Evolutionary conservation across 2,329 filamentous ascomycete genomes (phyloP).

Genomic region (Arthrobotrys iridis): DNA sequence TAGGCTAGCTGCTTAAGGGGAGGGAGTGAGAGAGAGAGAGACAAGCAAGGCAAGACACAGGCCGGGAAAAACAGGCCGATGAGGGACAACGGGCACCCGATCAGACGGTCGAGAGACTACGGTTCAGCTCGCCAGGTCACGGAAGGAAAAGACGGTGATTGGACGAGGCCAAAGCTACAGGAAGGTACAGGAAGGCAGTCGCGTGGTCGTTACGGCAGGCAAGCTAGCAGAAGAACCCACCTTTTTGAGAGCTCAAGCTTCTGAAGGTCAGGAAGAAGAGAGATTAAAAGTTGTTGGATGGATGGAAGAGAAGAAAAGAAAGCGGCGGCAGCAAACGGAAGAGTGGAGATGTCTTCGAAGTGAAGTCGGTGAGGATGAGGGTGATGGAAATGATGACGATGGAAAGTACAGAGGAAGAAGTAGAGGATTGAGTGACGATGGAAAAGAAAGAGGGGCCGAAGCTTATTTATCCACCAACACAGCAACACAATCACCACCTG

Average conservation of each 20-base stretch:
- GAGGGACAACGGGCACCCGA: not conserved
- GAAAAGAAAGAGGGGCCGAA: slow-evolving; percentile 28
- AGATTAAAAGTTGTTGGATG: slow-evolving; percentile 1
- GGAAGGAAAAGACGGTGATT: not conserved
- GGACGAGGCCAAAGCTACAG: not conserved
- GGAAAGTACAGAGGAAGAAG: not conserved
- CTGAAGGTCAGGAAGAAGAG: not conserved
- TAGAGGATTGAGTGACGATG: no score
- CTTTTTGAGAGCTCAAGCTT: slow-evolving; percentile 6
- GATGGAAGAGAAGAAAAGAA: slow-evolving; percentile 1
- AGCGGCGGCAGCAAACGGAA: slow-evolving; percentile 26
- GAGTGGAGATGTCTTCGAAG: slow-evolving; percentile 38
- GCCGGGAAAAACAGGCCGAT: not conserved
- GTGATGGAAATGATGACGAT: not conserved
- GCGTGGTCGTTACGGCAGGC: slow-evolving; percentile 33
- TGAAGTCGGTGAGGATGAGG: not conserved
- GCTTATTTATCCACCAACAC: slow-evolving; percentile 45
- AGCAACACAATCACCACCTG: not conserved
- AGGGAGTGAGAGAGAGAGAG: not conserved
- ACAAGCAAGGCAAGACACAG: not conserved
- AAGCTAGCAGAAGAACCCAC: not conserved
- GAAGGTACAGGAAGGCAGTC: slow-evolving; percentile 18
- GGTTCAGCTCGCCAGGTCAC: slow-evolving; percentile 6
- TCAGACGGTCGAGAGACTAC: not conserved
- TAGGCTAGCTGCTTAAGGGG: not conserved